Evolutionary conservation across 2,329 filamentous ascomycete species (phyloP).

Genomic region (Sporothrix inflata): DNA sequence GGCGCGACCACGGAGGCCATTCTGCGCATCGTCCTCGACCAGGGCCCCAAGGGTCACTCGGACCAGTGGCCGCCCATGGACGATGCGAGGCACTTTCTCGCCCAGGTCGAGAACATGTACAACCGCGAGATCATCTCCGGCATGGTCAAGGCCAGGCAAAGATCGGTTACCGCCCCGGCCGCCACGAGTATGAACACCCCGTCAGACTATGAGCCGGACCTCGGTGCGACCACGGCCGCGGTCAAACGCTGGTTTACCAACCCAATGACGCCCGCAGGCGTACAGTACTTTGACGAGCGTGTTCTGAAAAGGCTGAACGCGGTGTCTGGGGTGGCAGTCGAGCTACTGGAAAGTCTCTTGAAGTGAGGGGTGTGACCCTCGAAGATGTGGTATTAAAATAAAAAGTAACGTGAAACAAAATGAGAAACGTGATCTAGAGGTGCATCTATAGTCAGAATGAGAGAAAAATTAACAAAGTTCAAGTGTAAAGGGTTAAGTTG

Average conservation of each 20-base stretch:
- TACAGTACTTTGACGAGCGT: slow-evolving; percentile 54
- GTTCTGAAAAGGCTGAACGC: slow-evolving; percentile 53
- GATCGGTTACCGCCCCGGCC: not conserved
- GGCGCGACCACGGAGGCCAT: slow-evolving; percentile 58
- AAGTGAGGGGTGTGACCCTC: not conserved
- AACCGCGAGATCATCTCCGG: slow-evolving; percentile 51
- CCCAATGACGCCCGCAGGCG: slow-evolving; percentile 45
- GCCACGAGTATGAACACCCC: not conserved
- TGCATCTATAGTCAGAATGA: not conserved
- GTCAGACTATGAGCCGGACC: not conserved
- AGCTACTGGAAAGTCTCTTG: slow-evolving; percentile 43
- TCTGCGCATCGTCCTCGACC: slow-evolving; percentile 51
- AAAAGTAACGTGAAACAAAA: not conserved
- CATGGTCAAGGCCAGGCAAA: slow-evolving; percentile 50
- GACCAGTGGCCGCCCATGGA: slow-evolving; percentile 51
- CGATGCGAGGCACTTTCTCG: slow-evolving; percentile 52
- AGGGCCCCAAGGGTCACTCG: slow-evolving; percentile 48
- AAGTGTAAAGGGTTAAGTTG: not conserved
- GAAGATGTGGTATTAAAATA: not conserved
- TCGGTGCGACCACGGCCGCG: slow-evolving; percentile 39
- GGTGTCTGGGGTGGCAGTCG: slow-evolving; percentile 52
- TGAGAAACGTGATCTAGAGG: not conserved
- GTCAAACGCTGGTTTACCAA: slow-evolving; percentile 51
- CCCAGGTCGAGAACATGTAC: slow-evolving; percentile 51
- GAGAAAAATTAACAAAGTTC: not conserved